phyloP scores from a whole-genome alignment of 2,329 filamentous ascomycete species.

The Escovopsis weberi region DNA sequence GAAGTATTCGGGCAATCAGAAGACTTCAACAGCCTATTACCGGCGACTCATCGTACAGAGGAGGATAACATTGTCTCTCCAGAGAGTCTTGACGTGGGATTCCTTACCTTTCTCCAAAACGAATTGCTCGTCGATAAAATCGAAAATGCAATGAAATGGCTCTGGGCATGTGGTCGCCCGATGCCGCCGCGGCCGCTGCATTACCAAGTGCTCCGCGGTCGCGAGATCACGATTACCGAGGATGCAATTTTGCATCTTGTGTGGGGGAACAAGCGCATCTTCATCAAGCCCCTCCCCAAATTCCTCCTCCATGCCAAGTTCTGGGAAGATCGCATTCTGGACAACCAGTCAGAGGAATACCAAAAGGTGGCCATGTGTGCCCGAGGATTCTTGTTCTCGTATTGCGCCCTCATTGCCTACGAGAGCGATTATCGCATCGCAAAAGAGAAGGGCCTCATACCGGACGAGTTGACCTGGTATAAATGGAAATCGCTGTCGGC shows the following conservation, averaged over 20 bases:
- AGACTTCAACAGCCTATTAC: conserved; percentile 2
- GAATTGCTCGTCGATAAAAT: conserved; percentile 19
- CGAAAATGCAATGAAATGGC: conserved; percentile 15
- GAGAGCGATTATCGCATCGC: conserved; percentile 25
- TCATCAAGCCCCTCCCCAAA: conserved; percentile 24
- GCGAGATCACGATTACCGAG: conserved; percentile 23
- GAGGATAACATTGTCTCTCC: conserved; percentile 14
- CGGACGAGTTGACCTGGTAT: conserved; percentile 20
- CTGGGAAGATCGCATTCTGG: conserved; percentile 18
- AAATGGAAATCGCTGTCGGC: conserved; percentile 19
- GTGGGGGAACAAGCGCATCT: conserved; percentile 23
- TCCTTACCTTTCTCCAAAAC: conserved; percentile 10
- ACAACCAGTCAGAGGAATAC: not conserved
- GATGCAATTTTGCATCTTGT: conserved; percentile 24
- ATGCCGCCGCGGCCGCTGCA: conserved; percentile 25
- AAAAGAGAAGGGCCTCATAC: conserved; percentile 18
- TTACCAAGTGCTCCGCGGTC: conserved; percentile 18
- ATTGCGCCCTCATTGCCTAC: conserved; percentile 21
- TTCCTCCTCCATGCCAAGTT: conserved; percentile 23
- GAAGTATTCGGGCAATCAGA: not conserved
- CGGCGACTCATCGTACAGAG: conserved; percentile 14
- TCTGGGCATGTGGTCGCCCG: conserved; percentile 18
- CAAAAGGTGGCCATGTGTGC: conserved; percentile 11
- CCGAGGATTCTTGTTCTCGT: conserved; percentile 23
- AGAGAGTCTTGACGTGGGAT: not conserved